Evolutionary conservation across 495 filamentous ascomycete genomes (phyloP), one percentile per base, ranked within the genome.

Genomic region (Talaromyces borbonicus): DNA sequence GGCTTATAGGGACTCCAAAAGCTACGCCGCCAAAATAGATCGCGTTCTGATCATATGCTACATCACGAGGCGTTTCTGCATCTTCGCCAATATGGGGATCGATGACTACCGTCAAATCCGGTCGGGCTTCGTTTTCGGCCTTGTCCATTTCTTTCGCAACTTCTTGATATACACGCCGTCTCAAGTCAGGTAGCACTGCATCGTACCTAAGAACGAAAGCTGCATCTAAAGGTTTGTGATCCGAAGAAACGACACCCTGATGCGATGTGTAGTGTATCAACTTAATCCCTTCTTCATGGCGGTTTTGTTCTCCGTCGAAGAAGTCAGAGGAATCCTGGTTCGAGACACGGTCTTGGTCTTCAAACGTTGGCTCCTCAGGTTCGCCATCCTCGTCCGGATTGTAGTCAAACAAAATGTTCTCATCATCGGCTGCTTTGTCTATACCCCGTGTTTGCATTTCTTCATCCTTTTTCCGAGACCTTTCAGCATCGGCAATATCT

Each of bases 211-310:
- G 58, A 0, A 74, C 81, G 52, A 96, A 97, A 1, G 85, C 64
- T 7, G 86, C 85, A 49, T 78, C 75, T 8, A 97, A 57, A 0
- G 93, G 93, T 60, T 99, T 99, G 59, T 99, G 93, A 59, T 99
- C 93, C 4, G 90, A 96, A 2, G 93, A 93, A 9, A 84, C 71
- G 11, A 97, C 78, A 19, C 84, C 77, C 59, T 95, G 90, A 56
- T 95, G 86, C 2, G 90, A 87, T 2, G 80, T 78, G 60, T 99
- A 99, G 45, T 78, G 72, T 35, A 90, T 79, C 14, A 89, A 70
- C 22, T 61, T 67, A 43, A 94, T 76, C 20, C 71, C 65, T 49
- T 86, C 81, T 22, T 81, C 67, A 15, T 60, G 43, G 5, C 54
- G 59, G 0, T 45, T 46, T 12, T 48, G 41, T 4, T 59, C 49